phyloP scores from a whole-genome alignment of 257 asterid genomes.

The Rubia yunnanensis region DNA sequence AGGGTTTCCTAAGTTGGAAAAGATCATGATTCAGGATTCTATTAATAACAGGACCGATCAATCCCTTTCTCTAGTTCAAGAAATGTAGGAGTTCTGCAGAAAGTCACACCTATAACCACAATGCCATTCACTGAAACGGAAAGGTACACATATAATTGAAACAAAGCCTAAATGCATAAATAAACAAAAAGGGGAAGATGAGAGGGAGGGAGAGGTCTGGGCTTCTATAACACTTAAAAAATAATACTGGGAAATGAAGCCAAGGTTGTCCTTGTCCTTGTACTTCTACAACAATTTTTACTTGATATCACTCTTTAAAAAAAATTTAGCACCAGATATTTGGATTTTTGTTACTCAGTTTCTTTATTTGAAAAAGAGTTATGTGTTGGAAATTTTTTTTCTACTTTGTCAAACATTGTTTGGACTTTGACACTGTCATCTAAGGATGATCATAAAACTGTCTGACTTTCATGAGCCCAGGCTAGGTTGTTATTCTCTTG shows the following conservation, averaged over 20 bases:
- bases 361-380: no score
- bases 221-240: constrained; percentile 34
- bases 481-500: background rate
- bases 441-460: background rate
- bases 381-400: no score
- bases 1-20: no score
- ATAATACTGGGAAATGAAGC: constrained; percentile 78
- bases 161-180: background rate
- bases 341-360: background rate
- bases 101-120: constrained; percentile 10
- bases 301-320: background rate
- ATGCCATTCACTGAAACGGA: constrained; percentile 52
- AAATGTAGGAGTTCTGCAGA: no score
- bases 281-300: background rate
- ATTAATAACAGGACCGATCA: no score
- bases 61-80: no score
- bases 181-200: background rate
- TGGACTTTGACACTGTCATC: no score
- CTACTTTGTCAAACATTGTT: no score
- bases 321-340: background rate
- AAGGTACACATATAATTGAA: background rate
- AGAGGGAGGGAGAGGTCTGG: background rate
- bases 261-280: constrained; percentile 49
- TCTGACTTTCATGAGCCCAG: background rate
- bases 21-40: no score